Evolutionary conservation across 1,139 yeast genomes (phyloP).

Genomic region (Sugiyamaella novakii): DNA sequence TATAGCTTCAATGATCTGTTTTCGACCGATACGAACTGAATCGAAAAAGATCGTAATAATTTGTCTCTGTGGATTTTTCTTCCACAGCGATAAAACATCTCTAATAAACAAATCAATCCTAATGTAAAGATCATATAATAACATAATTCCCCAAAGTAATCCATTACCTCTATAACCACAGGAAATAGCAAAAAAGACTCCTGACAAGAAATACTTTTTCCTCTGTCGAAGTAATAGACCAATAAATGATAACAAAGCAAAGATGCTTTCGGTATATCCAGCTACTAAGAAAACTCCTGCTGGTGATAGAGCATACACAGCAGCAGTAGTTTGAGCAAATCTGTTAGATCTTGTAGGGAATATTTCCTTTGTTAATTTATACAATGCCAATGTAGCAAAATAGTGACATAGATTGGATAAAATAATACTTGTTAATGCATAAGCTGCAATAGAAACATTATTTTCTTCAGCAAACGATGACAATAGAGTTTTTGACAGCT

Average conservation of each 20-base stretch:
- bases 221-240: constrained; percentile 55
- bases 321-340: constrained; percentile 47
- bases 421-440: constrained; percentile 49
- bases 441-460: constrained; percentile 45
- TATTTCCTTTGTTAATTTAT: constrained; percentile 47
- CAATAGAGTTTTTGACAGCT: constrained; percentile 1
- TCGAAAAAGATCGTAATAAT: not conserved
- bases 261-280: constrained; percentile 76
- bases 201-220: constrained; percentile 53
- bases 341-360: constrained; percentile 26
- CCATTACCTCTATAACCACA: constrained; percentile 76
- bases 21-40: not conserved
- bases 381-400: constrained; percentile 53
- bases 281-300: constrained; percentile 79
- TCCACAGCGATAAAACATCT: not conserved
- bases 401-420: constrained; percentile 59
- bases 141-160: constrained; percentile 68
- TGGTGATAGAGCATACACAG: constrained; percentile 64
- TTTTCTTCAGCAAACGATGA: constrained; percentile 15
- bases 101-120: not conserved
- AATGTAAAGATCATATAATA: constrained; percentile 52
- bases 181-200: constrained; percentile 58
- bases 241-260: constrained; percentile 63
- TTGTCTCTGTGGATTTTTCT: not conserved
- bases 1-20: not conserved